phyloP scores from a whole-genome alignment of 179 eudicot genomes.

The Gypsophila paniculata region DNA sequence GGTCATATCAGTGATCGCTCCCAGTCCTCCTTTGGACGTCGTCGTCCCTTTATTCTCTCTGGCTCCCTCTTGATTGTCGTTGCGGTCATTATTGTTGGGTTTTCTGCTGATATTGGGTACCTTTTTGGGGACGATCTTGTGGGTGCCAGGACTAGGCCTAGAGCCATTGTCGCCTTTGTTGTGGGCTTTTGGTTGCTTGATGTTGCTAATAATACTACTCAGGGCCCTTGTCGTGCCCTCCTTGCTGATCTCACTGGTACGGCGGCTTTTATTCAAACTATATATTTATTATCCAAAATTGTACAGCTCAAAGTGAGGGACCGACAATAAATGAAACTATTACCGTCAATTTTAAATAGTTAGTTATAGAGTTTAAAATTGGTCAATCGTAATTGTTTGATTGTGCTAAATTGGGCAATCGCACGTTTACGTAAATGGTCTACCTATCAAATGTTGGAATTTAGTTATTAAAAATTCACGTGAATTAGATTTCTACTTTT shows the following conservation, averaged over 20 bases:
- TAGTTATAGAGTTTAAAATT: no score
- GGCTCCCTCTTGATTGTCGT: conserved; percentile 45
- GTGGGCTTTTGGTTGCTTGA: conserved; percentile 93
- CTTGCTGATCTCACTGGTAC: conserved; percentile 83
- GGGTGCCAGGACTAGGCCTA: conserved; percentile 30
- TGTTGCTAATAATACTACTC: conserved; percentile 89
- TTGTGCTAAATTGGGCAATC: no score
- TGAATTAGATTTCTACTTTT: no score
- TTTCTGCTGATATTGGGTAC: conserved; percentile 85
- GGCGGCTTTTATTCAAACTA: no score
- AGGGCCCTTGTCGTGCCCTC: conserved; percentile 72
- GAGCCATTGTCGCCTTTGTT: conserved; percentile 69
- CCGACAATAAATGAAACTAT: no score
- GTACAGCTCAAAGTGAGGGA: no score
- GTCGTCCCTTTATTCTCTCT: conserved; percentile 71
- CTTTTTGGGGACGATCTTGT: conserved; percentile 46
- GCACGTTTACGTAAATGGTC: no score
- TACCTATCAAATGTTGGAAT: no score
- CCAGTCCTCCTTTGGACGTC: conserved; percentile 60
- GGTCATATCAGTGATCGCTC: conserved; percentile 81
- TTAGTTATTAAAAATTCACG: no score
- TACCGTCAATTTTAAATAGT: no score
- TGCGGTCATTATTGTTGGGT: conserved; percentile 52
- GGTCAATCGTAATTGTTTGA: no score
- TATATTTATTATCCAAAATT: no score